phyloP scores from a whole-genome alignment of 179 eudicot genomes.

The Pouteria campechiana region DNA sequence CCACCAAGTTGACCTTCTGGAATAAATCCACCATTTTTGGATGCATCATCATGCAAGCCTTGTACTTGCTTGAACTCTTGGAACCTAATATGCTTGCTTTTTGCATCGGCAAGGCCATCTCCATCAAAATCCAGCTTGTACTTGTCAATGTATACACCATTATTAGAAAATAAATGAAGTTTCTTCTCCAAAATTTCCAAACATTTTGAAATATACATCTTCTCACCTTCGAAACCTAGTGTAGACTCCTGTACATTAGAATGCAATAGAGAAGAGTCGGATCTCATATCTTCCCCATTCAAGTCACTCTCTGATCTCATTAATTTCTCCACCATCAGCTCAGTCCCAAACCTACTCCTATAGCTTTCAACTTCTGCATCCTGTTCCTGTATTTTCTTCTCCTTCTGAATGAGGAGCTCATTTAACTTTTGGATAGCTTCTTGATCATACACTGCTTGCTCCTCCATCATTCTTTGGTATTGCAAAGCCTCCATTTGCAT shows the following conservation, averaged over 20 bases:
- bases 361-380: constrained; percentile 60
- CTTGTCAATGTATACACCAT: constrained; percentile 10
- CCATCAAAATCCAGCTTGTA: constrained; percentile 7
- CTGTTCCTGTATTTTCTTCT: constrained; percentile 63
- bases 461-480: constrained; percentile 88
- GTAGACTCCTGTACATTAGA: constrained; percentile 10
- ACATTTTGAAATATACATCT: constrained; percentile 20
- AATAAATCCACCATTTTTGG: constrained; percentile 10
- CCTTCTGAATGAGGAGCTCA: constrained; percentile 61
- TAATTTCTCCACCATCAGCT: constrained; percentile 11
- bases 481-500: constrained; percentile 94
- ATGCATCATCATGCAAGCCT: constrained; percentile 9
- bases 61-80: constrained; percentile 3
- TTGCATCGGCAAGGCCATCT: constrained; percentile 5
- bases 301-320: constrained; percentile 16
- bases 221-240: constrained; percentile 36
- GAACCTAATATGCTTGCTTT: too few relatives aligned
- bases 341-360: constrained; percentile 30
- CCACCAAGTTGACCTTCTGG: constrained; percentile 10
- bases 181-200: constrained; percentile 42
- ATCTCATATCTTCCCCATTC: constrained; percentile 20
- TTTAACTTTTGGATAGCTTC: constrained; percentile 74
- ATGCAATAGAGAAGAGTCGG: too few relatives aligned
- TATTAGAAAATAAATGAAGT: constrained; percentile 22
- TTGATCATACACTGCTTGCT: constrained; percentile 84